Evolutionary conservation across 2,329 filamentous ascomycete species (phyloP), one percentile per base, ranked within the genome.

Genomic region (Fusarium mundagurra): DNA sequence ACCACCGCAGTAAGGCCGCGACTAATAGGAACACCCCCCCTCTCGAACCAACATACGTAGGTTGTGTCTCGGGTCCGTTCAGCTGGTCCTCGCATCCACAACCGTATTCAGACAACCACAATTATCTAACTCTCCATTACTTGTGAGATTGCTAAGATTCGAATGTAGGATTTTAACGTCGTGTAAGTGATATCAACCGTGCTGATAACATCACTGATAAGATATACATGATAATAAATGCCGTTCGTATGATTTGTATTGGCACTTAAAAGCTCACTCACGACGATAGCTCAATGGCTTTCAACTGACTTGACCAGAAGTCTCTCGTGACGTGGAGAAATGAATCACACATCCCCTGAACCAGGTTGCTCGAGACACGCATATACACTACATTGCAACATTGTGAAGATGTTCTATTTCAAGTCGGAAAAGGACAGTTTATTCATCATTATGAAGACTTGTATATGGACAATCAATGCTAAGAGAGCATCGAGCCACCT

Each of bases 1-100:
- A 71, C 68, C 73, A 72, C 78, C 78, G 78, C 64, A 78, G 78
- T 78, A 80, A 74, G 73, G 78, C 78, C 78, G 78, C 64, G 71
- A 44, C 51, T 63, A 65, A 69, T 77, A 78, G 33, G 41, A 41
- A 33, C 54, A 78, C 76, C 55, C 75, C 75, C 74, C 69, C 44
- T 54, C 31, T 29, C n/a, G 13, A 24, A 24, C 24, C 58, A 38
- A 17, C 47, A 24, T 39, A 24, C 39, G 14, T 34, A 29, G 47
- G 36, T 50, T 61, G 39, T 47, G 64, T 69, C 50, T 61, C 53
- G 66, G 67, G 66, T 60, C 63, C 63, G 36, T 74, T 66, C 67
- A 64, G 64, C 67, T 66, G 51, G 65, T 59, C 65, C 69, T 69
- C 64, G 53, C 64, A 48, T 68, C 44, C 67, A 61, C 65, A 67